Conservation (phyloP, 2,329 filamentous ascomycete genomes). For the Aureobasidium sp. region DNA sequence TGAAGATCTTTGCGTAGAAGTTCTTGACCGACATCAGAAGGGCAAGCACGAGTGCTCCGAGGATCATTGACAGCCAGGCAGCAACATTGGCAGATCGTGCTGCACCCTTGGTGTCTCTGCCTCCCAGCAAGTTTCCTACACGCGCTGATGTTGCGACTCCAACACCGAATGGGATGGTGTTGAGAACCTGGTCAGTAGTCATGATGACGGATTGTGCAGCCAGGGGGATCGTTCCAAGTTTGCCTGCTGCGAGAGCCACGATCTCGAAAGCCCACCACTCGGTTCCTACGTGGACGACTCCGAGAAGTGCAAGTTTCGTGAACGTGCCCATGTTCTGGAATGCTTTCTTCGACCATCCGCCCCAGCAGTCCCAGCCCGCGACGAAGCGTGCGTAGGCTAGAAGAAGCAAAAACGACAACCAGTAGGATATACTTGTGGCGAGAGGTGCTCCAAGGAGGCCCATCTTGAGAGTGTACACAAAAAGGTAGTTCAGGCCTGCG, state of each 20-base stretch:
- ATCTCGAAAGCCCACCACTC: conserved; percentile 97
- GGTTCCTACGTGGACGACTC: conserved; percentile 75
- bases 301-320: conserved; percentile 63
- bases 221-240: conserved; percentile 67
- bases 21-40: conserved; percentile 63
- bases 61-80: conserved; percentile 61
- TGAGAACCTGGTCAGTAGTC: conserved; percentile 73
- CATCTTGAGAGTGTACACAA: conserved; percentile 62
- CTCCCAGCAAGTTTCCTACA: conserved; percentile 72
- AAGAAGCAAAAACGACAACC: conserved; percentile 70
- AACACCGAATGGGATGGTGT: conserved; percentile 77
- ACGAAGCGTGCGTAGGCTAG: conserved; percentile 65
- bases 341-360: conserved; percentile 58
- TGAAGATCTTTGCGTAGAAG: conserved; percentile 71
- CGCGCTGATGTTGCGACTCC: conserved; percentile 72
- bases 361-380: conserved; percentile 69
- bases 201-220: conserved; percentile 84
- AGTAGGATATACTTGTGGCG: conserved; percentile 78
- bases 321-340: conserved; percentile 63
- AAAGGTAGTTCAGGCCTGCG: conserved; percentile 53
- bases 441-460: conserved; percentile 72
- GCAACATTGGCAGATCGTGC: conserved; percentile 66
- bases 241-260: conserved; percentile 72
- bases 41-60: conserved; percentile 59
- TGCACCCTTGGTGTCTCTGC: conserved; percentile 56